Percentiles rank a stretch among this genome's conserved stretches.
phyloP scores from a whole-genome alignment of 257 asterid species.

The Jasminum sambac region DNA sequence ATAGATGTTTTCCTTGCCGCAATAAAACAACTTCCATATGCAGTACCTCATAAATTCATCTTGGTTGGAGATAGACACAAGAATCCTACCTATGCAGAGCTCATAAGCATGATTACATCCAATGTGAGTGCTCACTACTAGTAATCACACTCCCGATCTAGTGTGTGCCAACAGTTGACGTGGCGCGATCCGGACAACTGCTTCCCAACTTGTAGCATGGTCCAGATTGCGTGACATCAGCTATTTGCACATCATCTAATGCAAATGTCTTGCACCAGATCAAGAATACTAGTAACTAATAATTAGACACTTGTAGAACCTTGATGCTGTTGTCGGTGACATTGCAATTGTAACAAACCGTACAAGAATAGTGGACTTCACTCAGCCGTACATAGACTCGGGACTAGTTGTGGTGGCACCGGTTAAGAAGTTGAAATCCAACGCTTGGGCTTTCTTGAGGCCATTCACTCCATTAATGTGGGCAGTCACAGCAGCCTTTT shows the following conservation, averaged over 20 bases:
- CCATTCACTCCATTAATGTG: conserved; percentile 74
- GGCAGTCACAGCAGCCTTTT: conserved; percentile 63
- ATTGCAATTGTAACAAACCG: conserved; percentile 72
- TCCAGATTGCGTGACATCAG: too few species aligned
- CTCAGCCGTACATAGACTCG: conserved; percentile 78
- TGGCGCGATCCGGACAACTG: too few species aligned
- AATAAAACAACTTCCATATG: conserved; percentile 58
- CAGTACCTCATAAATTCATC: conserved; percentile 68
- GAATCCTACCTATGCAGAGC: conserved; percentile 64
- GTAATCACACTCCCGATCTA: not conserved
- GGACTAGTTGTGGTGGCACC: conserved; percentile 79
- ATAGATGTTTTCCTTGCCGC: conserved; percentile 79
- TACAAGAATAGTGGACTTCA: conserved; percentile 71
- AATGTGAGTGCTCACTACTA: conserved; percentile 29
- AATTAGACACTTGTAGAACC: conserved; percentile 41
- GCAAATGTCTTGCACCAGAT: too few species aligned
- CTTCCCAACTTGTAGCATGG: too few species aligned
- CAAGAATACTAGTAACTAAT: conserved; percentile 6
- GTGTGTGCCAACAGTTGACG: too few species aligned
- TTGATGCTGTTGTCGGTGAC: conserved; percentile 89
- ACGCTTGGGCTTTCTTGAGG: conserved; percentile 73
- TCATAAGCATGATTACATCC: conserved; percentile 44
- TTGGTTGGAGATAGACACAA: conserved; percentile 61
- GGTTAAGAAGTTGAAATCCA: conserved; percentile 45
- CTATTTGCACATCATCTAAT: too few species aligned